Conservation (phyloP, 2,329 filamentous ascomycete genomes). For the Epichloe gansuensis region DNA sequence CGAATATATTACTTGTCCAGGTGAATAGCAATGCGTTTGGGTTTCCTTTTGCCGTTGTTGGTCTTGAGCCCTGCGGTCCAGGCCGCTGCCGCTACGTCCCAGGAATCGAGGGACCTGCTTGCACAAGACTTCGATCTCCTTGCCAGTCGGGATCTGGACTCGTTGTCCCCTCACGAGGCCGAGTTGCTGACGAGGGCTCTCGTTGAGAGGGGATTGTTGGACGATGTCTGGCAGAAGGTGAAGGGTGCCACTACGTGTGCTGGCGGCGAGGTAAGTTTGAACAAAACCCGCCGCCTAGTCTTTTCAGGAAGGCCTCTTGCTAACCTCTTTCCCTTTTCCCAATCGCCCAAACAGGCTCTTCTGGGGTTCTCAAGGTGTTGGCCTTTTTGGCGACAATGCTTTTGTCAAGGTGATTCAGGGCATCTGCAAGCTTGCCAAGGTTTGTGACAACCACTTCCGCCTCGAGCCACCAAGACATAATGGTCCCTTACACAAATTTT, state of each 20-base stretch:
- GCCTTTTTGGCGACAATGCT: constrained; percentile 29
- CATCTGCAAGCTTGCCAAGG: constrained; percentile 23
- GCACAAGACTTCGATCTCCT: constrained; percentile 5
- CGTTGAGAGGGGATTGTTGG: constrained; percentile 6
- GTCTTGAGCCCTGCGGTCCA: constrained; percentile 8
- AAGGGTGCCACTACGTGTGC: constrained; percentile 14
- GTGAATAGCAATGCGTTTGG: constrained; percentile 8
- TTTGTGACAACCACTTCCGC: constrained; percentile 5
- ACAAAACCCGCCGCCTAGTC: neutral
- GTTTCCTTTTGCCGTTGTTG: constrained; percentile 8
- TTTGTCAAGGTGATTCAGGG: constrained; percentile 23
- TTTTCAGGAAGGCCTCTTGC: neutral
- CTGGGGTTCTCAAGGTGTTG: constrained; percentile 28
- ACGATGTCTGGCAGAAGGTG: constrained; percentile 15
- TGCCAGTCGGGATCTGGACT: neutral
- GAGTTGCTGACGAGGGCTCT: constrained; percentile 3
- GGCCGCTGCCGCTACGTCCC: neutral
- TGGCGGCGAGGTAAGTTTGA: constrained; percentile 13
- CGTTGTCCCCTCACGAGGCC: neutral
- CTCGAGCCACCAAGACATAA: neutral
- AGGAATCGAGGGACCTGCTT: neutral
- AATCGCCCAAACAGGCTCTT: constrained; percentile 10
- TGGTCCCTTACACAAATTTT: neutral
- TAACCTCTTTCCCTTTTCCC: neutral
- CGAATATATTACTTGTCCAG: neutral